Base-by-base conservation (phyloP, 108 stramenopile genomes). In the Asterionellopsis glacialis region DNA sequence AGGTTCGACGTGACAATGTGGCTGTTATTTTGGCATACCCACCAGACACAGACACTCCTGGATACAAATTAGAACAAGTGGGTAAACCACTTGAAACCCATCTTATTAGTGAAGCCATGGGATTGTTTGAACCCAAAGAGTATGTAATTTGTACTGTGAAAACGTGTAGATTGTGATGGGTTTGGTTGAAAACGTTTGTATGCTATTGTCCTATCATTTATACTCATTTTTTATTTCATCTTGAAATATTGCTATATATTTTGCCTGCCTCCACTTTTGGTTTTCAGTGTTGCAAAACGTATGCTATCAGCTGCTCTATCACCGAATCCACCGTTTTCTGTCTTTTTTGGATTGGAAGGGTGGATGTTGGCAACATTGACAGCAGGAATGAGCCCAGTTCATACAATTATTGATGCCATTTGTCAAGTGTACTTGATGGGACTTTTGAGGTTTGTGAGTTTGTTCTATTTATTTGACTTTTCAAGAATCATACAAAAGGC, bases 1-100 rank as follows among this genome's bases (percentile, higher is more conserved):
- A 96, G 72, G 70, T 92, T 57, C 45, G 65, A 11, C 43, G 51
- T 23, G 64, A 64, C 0, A 44, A 61, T 58, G 72, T 86, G 16
- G 64, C 64, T 47, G 68, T 98, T n/a, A 75, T 83, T 28, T 53
- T 97, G 41, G 87, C 90, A 9, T 98, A 84, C 80, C 98, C 98
- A 21, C 93, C 95, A 18, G 96, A 98, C 75, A 98, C 96, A 0
- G 91, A 93, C 65, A 98, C 98, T n/a, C 98, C 98, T 15, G 95
- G 95, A 0, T 98, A 77, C 68, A 80, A 87, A 64, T 76, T 70
- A 41, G 95, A 96, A 74, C 79, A 85, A 52, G 57, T 69, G 56
- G 70, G 54, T 22, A 90, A 86, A 58, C 95, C 95, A 28, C 63
- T 65, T 40, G 89, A 85, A 53, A 91, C 88, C 22, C 67, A 74